Evolutionary conservation across 164 flowering plant species (phyloP), one percentile per base, ranked within the genome.

Genomic region (Buxus sempervirens): DNA sequence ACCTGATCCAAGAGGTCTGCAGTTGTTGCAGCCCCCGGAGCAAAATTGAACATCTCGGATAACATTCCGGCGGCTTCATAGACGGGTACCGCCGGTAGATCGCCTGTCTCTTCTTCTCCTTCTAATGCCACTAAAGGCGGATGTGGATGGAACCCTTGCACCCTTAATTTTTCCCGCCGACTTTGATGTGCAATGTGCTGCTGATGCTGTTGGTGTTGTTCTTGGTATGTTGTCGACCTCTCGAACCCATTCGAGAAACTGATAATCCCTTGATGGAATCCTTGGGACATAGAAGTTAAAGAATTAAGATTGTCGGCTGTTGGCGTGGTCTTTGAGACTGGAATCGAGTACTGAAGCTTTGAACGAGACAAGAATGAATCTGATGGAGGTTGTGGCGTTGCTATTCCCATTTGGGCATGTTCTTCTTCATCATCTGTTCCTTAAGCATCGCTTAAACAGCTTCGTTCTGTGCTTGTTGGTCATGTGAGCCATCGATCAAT

Each of bases 1-100:
- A 81, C 68, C 59, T 82, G 84, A 28, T 81, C 87, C 53, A 84
- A 59, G 1, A 86, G 63, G 23, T 83, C 85, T 0, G 75, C 53
- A 4, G 80, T 73, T 5, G 68, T 28, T 12, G 75, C 55, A 21
- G 71, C 65, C 0, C 77, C 78, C 0, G 82, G 86, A 66, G 38
- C 38, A 32, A 81, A 95, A 82, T 81, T 85, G 80, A 90, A 90
- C 97, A 95, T 90, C 65, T 95, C 97, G 0, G 97, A 90, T 58
- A 93, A 77, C 90, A 90, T 92, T 25, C 90, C 94, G 56, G 81
- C 81, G 0, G 86, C 72, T 21, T 87, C 93, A 55, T 87, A 90
- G 23, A 77, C 90, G 0, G 89, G 84, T 12, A 72, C 65, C 1
- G 67, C 90, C 0, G 89, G 84, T 9, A 71, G 65, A 0, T 69